Conservation (phyloP, 495 filamentous ascomycete genomes). For the Lasiosphaeriaceae sp. region DNA sequence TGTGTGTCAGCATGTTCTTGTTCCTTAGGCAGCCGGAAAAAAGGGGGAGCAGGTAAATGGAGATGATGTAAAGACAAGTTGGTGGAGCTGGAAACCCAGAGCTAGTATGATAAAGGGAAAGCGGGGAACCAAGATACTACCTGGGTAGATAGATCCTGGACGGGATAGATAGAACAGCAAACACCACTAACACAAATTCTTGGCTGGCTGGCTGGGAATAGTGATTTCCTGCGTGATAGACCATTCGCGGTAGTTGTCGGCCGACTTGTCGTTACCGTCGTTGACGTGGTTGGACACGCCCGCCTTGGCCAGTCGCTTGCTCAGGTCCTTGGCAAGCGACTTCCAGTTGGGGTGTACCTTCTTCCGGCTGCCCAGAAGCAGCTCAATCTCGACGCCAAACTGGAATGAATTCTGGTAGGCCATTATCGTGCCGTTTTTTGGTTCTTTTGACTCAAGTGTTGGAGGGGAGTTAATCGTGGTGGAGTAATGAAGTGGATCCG, state of each 20-base stretch:
- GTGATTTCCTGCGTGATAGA: constrained; percentile 27
- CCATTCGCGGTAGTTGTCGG: constrained; percentile 27
- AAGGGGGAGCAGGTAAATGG: too few relatives aligned
- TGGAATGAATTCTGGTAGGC: constrained; percentile 13
- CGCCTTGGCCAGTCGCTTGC: constrained; percentile 21
- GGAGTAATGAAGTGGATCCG: too few relatives aligned
- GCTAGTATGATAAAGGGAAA: not conserved
- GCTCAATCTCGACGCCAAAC: constrained; percentile 30
- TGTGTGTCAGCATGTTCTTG: too few relatives aligned
- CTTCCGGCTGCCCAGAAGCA: constrained; percentile 22
- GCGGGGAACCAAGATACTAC: not conserved
- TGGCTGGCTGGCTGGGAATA: constrained; percentile 19
- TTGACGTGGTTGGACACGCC: constrained; percentile 25
- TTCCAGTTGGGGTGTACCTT: constrained; percentile 22
- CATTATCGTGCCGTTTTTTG: constrained; percentile 1
- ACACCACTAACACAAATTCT: constrained; percentile 23
- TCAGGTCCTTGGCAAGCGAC: constrained; percentile 21
- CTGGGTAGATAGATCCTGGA: too few relatives aligned
- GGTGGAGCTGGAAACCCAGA: too few relatives aligned
- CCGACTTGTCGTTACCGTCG: constrained; percentile 18
- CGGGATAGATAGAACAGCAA: too few relatives aligned
- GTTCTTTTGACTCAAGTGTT: not conserved
- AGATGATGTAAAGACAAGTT: too few relatives aligned
- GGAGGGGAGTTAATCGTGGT: too few relatives aligned
- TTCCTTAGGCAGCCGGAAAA: too few relatives aligned